Evolutionary conservation across 2,329 filamentous ascomycete genomes (phyloP).

Genomic region (Penicillium sp.): DNA sequence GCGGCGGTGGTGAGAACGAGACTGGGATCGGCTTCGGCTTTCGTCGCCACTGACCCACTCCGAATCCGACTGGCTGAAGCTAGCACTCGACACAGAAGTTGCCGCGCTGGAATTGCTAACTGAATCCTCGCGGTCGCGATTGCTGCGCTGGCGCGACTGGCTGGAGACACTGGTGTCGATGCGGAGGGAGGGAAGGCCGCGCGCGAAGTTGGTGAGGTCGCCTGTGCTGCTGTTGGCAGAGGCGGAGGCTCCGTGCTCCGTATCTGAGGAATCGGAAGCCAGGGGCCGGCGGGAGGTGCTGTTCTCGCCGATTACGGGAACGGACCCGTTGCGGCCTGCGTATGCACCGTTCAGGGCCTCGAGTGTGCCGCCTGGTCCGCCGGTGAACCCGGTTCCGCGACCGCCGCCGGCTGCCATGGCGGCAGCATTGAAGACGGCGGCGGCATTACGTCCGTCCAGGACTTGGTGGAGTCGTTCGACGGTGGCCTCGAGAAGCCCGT

Average conservation of each 20-base stretch:
- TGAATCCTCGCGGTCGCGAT: constrained; percentile 42
- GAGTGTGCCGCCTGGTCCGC: constrained; percentile 51
- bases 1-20: constrained; percentile 42
- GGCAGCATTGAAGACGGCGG: constrained; percentile 95
- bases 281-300: constrained; percentile 28
- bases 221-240: constrained; percentile 32
- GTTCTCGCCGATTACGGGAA: constrained; percentile 23
- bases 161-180: constrained; percentile 42
- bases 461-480: constrained; percentile 87
- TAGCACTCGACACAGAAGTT: constrained; percentile 42
- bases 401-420: constrained; percentile 97
- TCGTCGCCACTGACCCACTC: constrained; percentile 31
- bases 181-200: constrained; percentile 38
- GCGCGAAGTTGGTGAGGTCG: constrained; percentile 27
- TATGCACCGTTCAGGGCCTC: constrained; percentile 45
- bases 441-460: constrained; percentile 89
- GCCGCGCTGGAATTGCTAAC: constrained; percentile 40
- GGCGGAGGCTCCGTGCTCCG: constrained; percentile 34
- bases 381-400: constrained; percentile 72
- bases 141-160: constrained; percentile 23
- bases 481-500: constrained; percentile 88
- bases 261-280: constrained; percentile 43
- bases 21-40: constrained; percentile 31
- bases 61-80: constrained; percentile 41
- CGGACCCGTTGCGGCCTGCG: constrained; percentile 24